These are phyloP conservation scores for Alternaria triticimaculans DNA, from an alignment of 2,329 filamentous ascomycete species.

Conservation along the genomic window DNA sequence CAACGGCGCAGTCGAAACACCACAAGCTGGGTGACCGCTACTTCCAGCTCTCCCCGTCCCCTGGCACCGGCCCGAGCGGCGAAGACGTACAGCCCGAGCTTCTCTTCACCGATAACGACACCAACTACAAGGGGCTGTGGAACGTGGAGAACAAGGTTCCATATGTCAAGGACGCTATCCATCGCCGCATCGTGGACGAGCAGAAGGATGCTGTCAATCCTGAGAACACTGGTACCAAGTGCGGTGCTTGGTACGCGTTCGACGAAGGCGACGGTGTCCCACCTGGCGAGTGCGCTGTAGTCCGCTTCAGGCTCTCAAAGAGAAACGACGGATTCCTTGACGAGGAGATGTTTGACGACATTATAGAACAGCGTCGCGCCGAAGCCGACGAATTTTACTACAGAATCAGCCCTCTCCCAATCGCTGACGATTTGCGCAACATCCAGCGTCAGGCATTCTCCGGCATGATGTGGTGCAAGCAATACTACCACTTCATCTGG, in stretches of 20 bases:
- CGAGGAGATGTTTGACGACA: conserved; percentile 89
- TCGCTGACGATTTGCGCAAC: conserved; percentile 91
- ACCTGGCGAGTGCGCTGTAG: conserved; percentile 92
- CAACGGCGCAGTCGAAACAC: conserved; percentile 78
- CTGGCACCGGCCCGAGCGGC: conserved; percentile 77
- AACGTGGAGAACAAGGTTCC: conserved; percentile 74
- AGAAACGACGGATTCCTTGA: conserved; percentile 81
- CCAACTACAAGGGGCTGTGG: conserved; percentile 81
- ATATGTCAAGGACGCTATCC: conserved; percentile 96
- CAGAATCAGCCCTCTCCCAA: conserved; percentile 88
- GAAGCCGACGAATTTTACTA: conserved; percentile 98
- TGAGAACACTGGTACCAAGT: conserved; percentile 80
- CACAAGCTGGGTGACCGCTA: conserved; percentile 82
- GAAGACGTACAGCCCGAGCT: conserved; percentile 85
- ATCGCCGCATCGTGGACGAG: conserved; percentile 81
- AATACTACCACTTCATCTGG: conserved; percentile 96
- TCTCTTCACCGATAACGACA: conserved; percentile 95
- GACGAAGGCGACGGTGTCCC: conserved; percentile 86
- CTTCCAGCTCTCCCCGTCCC: conserved; percentile 86
- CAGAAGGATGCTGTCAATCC: conserved; percentile 86
- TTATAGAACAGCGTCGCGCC: conserved; percentile 82
- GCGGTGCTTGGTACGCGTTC: conserved; percentile 89
- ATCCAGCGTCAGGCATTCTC: conserved; percentile 94
- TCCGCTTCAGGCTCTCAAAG: conserved; percentile 86
- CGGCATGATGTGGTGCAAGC: conserved; percentile 99